Evolutionary conservation across 345 rosid genomes (phyloP), one percentile per base, ranked within the genome.

Genomic region (Trapa incisa): DNA sequence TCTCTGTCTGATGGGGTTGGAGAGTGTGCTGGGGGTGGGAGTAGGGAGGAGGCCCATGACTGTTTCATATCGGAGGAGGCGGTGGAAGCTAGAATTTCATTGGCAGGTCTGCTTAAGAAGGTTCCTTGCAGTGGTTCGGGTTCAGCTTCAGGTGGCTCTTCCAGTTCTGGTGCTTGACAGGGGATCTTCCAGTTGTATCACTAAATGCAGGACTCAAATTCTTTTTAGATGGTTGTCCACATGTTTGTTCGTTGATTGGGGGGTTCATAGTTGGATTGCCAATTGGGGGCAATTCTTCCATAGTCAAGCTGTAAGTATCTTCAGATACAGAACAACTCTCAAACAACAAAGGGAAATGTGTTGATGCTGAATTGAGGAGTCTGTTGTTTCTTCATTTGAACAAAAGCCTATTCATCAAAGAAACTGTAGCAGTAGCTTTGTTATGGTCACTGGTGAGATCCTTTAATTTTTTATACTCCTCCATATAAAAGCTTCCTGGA

Each of bases 41-140:
- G 29, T 22, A 22, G 29, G 29, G 29, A 68, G 58, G 66, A 47
- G 14, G 74, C 72, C 72, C 39, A 43, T 64, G 69, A 67, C 56
- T 42, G 15, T 70, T 54, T 69, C 56, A 14, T 45, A 11, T 78
- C 72, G 45, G 66, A 43, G 36, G 66, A 67, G 67, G 87, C 80
- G 70, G 64, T 68, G 68, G 78, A 50, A 5, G 42, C 77, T 12
- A 73, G 86, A 68, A 71, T 56, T 64, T 87, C 78, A 63, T 73
- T 86, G 77, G 82, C 84, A 38, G 45, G 72, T 43, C 77, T 61
- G 76, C 77, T 79, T 33, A 69, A 64, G 57, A 75, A 70, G 61
- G 63, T 52, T 42, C 65, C 10, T 17, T 47, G 57, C 33, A 22
- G 29, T 22, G 29, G 29, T 22, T 22, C 29, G 29, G 29, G 29